Evolutionary conservation across 257 asterid genomes (phyloP), one percentile per base, ranked within the genome.

Genomic region (Paulownia fortunei): DNA sequence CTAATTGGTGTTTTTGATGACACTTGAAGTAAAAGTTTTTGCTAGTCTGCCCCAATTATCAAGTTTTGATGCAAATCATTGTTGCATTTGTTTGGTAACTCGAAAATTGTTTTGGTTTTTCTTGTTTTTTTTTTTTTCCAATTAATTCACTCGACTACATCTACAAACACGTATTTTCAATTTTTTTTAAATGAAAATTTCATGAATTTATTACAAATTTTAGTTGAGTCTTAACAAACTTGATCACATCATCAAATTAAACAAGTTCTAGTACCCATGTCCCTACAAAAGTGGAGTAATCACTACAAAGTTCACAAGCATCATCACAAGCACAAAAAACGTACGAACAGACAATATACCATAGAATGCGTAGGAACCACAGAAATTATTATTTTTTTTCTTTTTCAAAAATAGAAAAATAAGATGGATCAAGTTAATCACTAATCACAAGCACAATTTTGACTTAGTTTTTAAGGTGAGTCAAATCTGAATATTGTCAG

Each of bases 1-100:
- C 39, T n/a, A 24, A 16, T 59, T 24, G 37, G 12, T 59, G 65
- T 34, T 34, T 34, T 47, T 37, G 55, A 23, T 80, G 27, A 72
- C 59, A 6, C 84, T 75, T 80, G 37, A 34, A 68, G 41, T 59
- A 24, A 8, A 80, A 75, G 55, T 65, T 55, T 42, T 64, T 37
- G 51, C 69, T 26, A 8, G 23, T 69, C 19, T 54, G 54, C 23
- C 60, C n/a, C 13, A 36, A 78, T 62, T 34, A 62, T 62, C 69
- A 34, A 34, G 26, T 16, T 10, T 19, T 19, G 32, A 3, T 19
- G 32, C 62, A 62, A 34, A 19, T 72, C 41, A 41, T 44, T 24
- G 60, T n/a, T 79, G 62, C 37, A 21, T 26, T 26, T 62, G 37
- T 61, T 78, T 62, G 73, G 73, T 47, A 55, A 46, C 71, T 8